phyloP scores from a whole-genome alignment of 1,284 basidiomycete species.

The Heliocybe sulcata region DNA sequence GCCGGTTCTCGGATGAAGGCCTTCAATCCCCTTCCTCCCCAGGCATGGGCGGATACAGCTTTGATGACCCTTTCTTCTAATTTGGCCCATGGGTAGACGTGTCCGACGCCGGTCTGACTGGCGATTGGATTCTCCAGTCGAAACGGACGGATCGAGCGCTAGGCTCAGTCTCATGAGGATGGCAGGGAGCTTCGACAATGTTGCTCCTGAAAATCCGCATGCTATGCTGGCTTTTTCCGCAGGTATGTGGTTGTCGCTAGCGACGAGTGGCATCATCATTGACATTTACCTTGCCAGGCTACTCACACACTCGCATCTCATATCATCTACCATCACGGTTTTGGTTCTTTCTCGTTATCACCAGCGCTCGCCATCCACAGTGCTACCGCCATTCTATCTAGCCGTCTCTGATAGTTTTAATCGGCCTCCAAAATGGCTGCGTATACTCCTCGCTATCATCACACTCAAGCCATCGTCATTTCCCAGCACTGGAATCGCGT shows the following conservation, averaged over 20 bases:
- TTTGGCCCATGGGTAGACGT: background rate
- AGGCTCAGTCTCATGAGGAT: background rate
- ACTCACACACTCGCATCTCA: background rate
- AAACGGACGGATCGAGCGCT: background rate
- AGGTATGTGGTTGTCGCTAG: background rate
- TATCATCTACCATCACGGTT: background rate
- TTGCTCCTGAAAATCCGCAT: background rate
- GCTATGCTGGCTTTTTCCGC: background rate
- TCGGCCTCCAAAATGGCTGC: background rate
- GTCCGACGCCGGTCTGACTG: background rate
- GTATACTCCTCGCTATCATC: background rate
- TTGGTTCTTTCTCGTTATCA: background rate
- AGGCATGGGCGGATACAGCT: background rate
- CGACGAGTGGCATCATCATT: background rate
- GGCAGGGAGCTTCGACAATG: background rate
- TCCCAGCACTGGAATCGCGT: background rate
- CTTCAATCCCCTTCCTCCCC: constrained; percentile 9
- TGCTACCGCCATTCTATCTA: background rate
- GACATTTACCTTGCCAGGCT: background rate
- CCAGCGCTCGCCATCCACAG: background rate
- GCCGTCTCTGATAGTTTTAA: background rate
- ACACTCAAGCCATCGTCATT: background rate
- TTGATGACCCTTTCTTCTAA: background rate
- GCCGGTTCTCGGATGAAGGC: constrained; percentile 5
- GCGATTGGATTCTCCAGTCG: background rate